These are phyloP conservation scores for Liquidambar formosana DNA, from an alignment of 164 flowering plant genomes.

Conservation along the genomic window DNA sequence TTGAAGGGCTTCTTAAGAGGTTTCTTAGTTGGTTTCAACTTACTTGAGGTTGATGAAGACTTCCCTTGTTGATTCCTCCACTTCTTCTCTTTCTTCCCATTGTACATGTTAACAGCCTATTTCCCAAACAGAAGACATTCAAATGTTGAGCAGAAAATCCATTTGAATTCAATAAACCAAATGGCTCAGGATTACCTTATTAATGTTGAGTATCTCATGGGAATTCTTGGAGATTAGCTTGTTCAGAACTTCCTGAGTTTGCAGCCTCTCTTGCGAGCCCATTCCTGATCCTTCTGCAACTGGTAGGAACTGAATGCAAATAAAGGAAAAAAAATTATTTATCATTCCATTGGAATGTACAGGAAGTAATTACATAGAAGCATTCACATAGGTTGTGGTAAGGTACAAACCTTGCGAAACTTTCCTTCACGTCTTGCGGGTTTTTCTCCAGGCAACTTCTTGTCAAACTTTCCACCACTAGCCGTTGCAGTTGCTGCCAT, in stretches of 20 bases:
- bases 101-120: constrained; percentile 74
- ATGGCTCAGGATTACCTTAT: constrained; percentile 49
- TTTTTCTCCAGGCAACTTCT: constrained; percentile 88
- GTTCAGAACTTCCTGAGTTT: constrained; percentile 77
- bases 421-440: constrained; percentile 77
- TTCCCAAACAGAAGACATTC: background rate
- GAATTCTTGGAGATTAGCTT: constrained; percentile 80
- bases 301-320: constrained; percentile 57
- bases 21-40: constrained; percentile 56
- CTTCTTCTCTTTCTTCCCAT: constrained; percentile 57
- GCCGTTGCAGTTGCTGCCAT: constrained; percentile 89
- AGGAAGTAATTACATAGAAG: background rate
- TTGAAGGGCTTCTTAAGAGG: constrained; percentile 38
- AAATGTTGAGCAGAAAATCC: background rate
- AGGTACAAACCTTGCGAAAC: constrained; percentile 68
- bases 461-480: constrained; percentile 96
- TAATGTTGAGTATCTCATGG: constrained; percentile 72
- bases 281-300: constrained; percentile 77
- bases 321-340: background rate
- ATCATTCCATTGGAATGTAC: background rate
- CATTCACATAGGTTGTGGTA: background rate
- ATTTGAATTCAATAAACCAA: background rate
- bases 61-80: constrained; percentile 33
- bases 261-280: constrained; percentile 69
- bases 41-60: constrained; percentile 44